Evolutionary conservation across 257 asterid species (phyloP).

Genomic region (Solanum clarkiae): DNA sequence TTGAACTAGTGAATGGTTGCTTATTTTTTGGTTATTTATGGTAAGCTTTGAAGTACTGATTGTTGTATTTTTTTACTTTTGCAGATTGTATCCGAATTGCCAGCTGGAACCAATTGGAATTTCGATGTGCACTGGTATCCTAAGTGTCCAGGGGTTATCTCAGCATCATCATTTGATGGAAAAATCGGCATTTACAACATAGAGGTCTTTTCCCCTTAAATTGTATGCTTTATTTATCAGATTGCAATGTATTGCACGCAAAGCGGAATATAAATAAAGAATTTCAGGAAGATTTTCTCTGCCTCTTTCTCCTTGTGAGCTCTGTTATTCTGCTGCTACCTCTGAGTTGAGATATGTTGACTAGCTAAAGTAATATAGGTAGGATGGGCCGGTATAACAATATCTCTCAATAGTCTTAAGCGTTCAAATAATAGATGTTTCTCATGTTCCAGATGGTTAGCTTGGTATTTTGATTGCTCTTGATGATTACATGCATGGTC

Average conservation of each 20-base stretch:
- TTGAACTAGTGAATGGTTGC: background rate
- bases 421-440: background rate
- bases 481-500: background rate
- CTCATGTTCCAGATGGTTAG: background rate
- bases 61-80: background rate
- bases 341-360: background rate
- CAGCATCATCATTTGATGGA: conserved; percentile 98
- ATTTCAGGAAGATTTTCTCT: background rate
- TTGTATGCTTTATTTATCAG: background rate
- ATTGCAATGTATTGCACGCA: background rate
- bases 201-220: conserved; percentile 41
- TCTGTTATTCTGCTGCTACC: background rate
- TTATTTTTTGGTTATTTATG: background rate
- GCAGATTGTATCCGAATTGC: conserved; percentile 91
- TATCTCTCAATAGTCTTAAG: background rate
- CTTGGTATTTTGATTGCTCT: background rate
- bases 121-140: conserved; percentile 96
- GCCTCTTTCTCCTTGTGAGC: background rate
- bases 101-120: conserved; percentile 96
- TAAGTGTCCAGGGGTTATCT: conserved; percentile 84
- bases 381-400: background rate
- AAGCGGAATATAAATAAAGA: background rate
- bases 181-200: conserved; percentile 86
- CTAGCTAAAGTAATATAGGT: background rate
- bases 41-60: background rate